A percentile compares a stretch with the other conserved stretches of the same genome.
Evolutionary conservation across 805 yeast genomes (phyloP).

Genomic region (Cyberlindnera nakhonratchasimensis): DNA sequence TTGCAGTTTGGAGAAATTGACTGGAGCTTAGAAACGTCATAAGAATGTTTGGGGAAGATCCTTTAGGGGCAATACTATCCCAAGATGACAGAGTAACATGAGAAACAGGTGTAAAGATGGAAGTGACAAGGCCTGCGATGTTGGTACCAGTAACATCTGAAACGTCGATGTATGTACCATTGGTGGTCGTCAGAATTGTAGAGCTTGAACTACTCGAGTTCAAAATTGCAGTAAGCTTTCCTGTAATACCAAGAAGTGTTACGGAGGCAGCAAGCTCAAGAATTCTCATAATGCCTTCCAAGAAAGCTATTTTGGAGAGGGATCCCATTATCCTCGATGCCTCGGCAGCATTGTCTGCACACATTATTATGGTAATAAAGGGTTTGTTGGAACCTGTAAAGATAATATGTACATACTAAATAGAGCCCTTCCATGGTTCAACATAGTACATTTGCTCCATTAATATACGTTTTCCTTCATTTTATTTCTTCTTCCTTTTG

Average conservation of each 20-base stretch:
- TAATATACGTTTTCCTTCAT: too few species aligned
- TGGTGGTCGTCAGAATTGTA: not conserved
- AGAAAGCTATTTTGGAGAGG: not conserved
- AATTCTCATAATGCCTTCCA: slow-evolving; percentile 1
- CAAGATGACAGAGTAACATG: not conserved
- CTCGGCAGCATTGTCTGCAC: not conserved
- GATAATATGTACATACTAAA: too few species aligned
- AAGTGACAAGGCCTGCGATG: slow-evolving; percentile 3
- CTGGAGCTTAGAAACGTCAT: not conserved
- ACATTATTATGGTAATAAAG: too few species aligned
- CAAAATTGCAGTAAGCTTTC: slow-evolving; percentile 1
- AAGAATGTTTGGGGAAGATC: not conserved
- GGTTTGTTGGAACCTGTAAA: too few species aligned
- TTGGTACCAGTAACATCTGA: slow-evolving; percentile 1
- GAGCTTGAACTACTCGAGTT: not conserved
- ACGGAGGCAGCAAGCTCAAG: not conserved
- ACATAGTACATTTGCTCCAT: too few species aligned
- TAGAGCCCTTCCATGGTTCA: too few species aligned
- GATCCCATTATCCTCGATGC: not conserved
- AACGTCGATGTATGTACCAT: slow-evolving; percentile 2
- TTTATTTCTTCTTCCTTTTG: too few species aligned
- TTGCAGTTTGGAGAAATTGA: not conserved
- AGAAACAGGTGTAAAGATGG: slow-evolving; percentile 1
- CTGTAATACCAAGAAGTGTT: slow-evolving; percentile 1
- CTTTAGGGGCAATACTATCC: not conserved